Conservation (phyloP, 2,329 filamentous ascomycete genomes). For the Ophiocordyceps camponoti-rufipedis region DNA sequence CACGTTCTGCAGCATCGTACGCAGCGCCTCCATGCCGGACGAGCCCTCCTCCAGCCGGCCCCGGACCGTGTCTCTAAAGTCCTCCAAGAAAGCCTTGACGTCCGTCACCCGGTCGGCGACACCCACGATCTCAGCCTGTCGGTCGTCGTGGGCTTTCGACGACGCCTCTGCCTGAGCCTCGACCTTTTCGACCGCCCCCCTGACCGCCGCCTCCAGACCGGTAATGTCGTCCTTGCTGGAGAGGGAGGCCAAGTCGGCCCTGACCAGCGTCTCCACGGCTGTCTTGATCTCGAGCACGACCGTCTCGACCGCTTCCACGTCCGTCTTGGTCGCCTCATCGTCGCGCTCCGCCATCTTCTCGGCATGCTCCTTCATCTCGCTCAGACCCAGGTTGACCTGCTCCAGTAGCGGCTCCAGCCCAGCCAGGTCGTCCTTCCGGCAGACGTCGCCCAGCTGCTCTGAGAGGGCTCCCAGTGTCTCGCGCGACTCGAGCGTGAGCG, state of each 20-base stretch:
- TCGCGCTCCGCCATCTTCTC: conserved; percentile 34
- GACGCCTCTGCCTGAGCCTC: conserved; percentile 54
- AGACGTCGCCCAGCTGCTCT: conserved; percentile 48
- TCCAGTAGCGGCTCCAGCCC: conserved; percentile 62
- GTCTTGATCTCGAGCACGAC: conserved; percentile 74
- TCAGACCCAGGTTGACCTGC: conserved; percentile 56
- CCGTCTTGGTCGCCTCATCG: conserved; percentile 59
- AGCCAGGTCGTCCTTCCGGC: conserved; percentile 62
- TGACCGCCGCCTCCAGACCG: conserved; percentile 47
- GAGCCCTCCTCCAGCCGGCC: conserved; percentile 60
- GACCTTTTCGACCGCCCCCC: conserved; percentile 51
- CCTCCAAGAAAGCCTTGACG: conserved; percentile 59
- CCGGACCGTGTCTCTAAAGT: conserved; percentile 60
- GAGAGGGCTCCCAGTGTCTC: conserved; percentile 51
- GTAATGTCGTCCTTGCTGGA: conserved; percentile 58
- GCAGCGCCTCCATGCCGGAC: conserved; percentile 52
- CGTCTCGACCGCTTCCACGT: conserved; percentile 65
- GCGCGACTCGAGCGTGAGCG: conserved; percentile 51
- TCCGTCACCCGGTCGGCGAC: conserved; percentile 64
- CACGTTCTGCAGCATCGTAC: conserved; percentile 49
- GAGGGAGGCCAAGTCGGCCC: conserved; percentile 51
- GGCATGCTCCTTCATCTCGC: conserved; percentile 49
- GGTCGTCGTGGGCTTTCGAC: conserved; percentile 64
- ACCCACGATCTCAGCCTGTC: conserved; percentile 65
- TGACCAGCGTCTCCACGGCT: conserved; percentile 53